These are phyloP conservation scores for Fusarium sp. DNA, from an alignment of 2,329 filamentous ascomycete species.

Conservation along the genomic window DNA sequence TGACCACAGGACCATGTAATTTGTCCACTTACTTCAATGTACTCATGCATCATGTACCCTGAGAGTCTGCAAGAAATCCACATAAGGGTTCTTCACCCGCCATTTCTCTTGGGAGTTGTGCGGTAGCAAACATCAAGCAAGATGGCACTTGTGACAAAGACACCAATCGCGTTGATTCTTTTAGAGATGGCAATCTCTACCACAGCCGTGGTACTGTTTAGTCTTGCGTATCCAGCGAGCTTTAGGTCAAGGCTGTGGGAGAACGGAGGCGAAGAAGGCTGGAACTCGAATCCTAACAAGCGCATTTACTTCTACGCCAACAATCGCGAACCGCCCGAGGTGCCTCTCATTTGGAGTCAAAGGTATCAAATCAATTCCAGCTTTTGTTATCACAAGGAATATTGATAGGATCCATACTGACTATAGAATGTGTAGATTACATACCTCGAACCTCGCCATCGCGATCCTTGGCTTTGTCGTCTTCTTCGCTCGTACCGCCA, in stretches of 20 bases:
- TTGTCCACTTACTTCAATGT: neutral
- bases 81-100: slow-evolving; percentile 11
- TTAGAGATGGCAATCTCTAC: slow-evolving; percentile 39
- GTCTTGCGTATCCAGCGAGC: slow-evolving; percentile 43
- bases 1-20: neutral
- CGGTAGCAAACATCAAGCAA: neutral
- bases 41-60: slow-evolving; percentile 5
- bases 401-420: neutral
- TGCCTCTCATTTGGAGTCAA: slow-evolving; percentile 49
- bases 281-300: slow-evolving; percentile 50
- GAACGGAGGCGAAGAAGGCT: slow-evolving; percentile 49
- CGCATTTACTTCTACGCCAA: slow-evolving; percentile 52
- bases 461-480: slow-evolving; percentile 50
- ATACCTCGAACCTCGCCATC: slow-evolving; percentile 49
- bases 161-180: slow-evolving; percentile 25
- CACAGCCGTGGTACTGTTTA: slow-evolving; percentile 36
- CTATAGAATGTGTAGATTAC: slow-evolving; percentile 35
- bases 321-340: slow-evolving; percentile 47
- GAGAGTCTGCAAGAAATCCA: neutral
- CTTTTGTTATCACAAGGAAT: rapidly evolving
- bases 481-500: slow-evolving; percentile 44
- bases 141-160: slow-evolving; percentile 33
- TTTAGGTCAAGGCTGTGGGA: slow-evolving; percentile 47
- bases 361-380: slow-evolving; percentile 31
- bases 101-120: neutral